These are phyloP conservation scores for Ogataea henricii DNA, from an alignment of 805 yeast genomes.

Conservation along the genomic window DNA sequence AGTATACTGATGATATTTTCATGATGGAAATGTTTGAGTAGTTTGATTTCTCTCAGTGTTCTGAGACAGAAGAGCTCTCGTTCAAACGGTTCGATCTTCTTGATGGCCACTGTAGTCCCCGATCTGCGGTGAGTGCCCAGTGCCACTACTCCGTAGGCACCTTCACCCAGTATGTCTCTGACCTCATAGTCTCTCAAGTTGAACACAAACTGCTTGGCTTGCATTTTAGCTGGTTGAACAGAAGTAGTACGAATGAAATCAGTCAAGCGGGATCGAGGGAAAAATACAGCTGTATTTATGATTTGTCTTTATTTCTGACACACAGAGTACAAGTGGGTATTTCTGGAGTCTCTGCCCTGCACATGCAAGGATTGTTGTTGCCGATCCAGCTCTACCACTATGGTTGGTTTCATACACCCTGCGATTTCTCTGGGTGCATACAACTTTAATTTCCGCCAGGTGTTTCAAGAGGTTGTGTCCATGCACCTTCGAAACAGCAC, in stretches of 20 bases:
- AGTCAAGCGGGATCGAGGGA: neutral
- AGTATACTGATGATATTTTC: slow-evolving; percentile 69
- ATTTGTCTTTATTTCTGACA: slow-evolving; percentile 14
- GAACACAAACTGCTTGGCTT: slow-evolving; percentile 52
- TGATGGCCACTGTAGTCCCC: slow-evolving; percentile 66
- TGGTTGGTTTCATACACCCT: neutral
- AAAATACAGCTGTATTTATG: slow-evolving; percentile 2
- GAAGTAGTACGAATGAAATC: neutral
- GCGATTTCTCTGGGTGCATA: neutral
- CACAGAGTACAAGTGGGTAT: too few species aligned
- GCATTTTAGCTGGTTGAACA: slow-evolving; percentile 16
- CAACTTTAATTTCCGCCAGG: too few species aligned
- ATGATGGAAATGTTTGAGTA: slow-evolving; percentile 67
- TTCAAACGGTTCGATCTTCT: slow-evolving; percentile 72
- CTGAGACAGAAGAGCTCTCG: slow-evolving; percentile 66
- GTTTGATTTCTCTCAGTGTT: slow-evolving; percentile 68
- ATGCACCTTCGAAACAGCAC: slow-evolving; percentile 1
- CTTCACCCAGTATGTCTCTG: slow-evolving; percentile 68
- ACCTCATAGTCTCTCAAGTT: slow-evolving; percentile 65
- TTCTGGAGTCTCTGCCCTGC: too few species aligned
- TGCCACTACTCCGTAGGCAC: slow-evolving; percentile 81
- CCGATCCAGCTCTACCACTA: neutral
- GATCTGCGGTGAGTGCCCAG: slow-evolving; percentile 66
- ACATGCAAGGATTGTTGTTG: neutral
- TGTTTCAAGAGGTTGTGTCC: slow-evolving; percentile 1